Conservation (phyloP, 2,329 filamentous ascomycete species). For the Colletotrichum chrysophilum region DNA sequence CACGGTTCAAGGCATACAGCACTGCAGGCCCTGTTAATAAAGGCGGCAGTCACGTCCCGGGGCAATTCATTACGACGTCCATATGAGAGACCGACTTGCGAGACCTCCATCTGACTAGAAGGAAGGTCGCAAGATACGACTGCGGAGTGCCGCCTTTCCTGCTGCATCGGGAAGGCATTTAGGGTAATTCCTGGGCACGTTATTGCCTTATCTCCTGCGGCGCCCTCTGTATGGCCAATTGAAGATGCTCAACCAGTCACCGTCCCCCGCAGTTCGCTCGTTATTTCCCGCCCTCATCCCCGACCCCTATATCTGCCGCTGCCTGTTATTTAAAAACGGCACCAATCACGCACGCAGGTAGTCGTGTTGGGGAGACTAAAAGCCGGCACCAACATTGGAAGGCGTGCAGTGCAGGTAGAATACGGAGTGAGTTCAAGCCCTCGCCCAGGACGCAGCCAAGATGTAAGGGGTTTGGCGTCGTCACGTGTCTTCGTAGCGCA, state of each 20-base stretch:
- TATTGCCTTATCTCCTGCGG: neutral
- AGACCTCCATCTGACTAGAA: neutral
- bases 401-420: neutral
- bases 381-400: neutral
- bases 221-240: neutral
- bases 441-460: constrained; percentile 7
- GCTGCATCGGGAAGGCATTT: neutral
- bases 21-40: neutral
- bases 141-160: neutral
- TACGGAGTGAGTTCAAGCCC: neutral
- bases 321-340: neutral
- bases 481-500: neutral
- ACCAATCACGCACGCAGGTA: constrained; percentile 1
- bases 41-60: neutral
- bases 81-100: neutral
- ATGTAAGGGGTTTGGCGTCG: neutral
- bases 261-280: neutral
- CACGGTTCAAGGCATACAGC: constrained; percentile 5
- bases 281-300: neutral
- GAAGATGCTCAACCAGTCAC: neutral
- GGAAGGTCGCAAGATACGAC: neutral
- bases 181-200: neutral
- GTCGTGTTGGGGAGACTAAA: neutral
- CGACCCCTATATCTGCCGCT: constrained; percentile 15
- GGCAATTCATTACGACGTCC: neutral